These are phyloP conservation scores for Schwanniomyces sp. DNA, from an alignment of 805 yeast species.

Conservation along the genomic window DNA sequence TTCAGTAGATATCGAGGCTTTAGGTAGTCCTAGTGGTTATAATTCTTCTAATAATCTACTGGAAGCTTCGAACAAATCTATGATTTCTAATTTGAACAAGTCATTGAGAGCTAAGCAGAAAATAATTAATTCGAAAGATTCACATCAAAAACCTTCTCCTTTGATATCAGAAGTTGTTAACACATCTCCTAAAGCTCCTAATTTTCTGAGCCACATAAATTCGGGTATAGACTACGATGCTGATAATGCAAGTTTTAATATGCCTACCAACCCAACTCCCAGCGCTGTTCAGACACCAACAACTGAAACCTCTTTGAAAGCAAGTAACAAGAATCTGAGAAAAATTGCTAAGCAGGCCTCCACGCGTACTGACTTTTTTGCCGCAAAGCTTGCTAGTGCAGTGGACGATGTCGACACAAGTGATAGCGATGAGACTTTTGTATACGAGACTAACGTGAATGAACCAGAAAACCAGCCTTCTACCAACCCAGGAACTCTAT, in stretches of 20 bases:
- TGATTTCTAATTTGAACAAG: constrained; percentile 41
- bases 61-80: constrained; percentile 20
- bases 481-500: constrained; percentile 6
- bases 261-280: not conserved
- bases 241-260: constrained; percentile 3
- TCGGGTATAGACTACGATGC: constrained; percentile 4
- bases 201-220: constrained; percentile 14
- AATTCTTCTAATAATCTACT: not conserved
- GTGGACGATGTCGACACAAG: constrained; percentile 86
- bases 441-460: constrained; percentile 64
- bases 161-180: constrained; percentile 36
- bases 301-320: constrained; percentile 1
- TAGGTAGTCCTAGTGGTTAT: constrained; percentile 4
- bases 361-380: constrained; percentile 88
- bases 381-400: constrained; percentile 92
- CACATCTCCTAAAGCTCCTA: constrained; percentile 29
- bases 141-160: constrained; percentile 35
- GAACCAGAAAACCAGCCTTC: constrained; percentile 17
- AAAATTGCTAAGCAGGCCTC: constrained; percentile 49
- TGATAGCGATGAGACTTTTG: constrained; percentile 93
- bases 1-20: not conserved
- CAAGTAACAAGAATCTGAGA: constrained; percentile 21
- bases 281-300: constrained; percentile 1
- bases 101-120: constrained; percentile 44
- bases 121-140: constrained; percentile 34